Conservation (phyloP, 306 rosid genomes). For the Pueraria montana region DNA sequence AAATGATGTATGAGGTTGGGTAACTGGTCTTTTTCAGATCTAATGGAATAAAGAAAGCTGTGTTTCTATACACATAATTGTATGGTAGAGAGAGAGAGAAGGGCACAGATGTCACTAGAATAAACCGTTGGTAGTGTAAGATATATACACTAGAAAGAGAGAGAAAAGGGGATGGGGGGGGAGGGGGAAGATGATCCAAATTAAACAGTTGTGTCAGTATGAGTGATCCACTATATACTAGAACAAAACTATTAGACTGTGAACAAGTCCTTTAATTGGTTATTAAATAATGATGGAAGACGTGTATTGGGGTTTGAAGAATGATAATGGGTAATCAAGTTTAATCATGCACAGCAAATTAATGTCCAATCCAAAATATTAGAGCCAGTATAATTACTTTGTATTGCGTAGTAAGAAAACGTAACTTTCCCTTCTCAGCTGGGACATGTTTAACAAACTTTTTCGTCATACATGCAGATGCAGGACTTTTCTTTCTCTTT, state of each 20-base stretch:
- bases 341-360: slow-evolving; percentile 24
- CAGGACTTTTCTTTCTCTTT: slow-evolving; percentile 49
- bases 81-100: slow-evolving; percentile 46
- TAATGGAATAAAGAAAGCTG: slow-evolving; percentile 62
- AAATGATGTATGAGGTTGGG: slow-evolving; percentile 49
- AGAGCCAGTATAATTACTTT: slow-evolving; percentile 4
- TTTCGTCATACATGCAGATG: slow-evolving; percentile 57
- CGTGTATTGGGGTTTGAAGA: slow-evolving; percentile 48
- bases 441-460: slow-evolving; percentile 64
- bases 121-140: slow-evolving; percentile 47
- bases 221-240: slow-evolving; percentile 49
- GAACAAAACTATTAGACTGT: slow-evolving; percentile 46
- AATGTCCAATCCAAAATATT: slow-evolving; percentile 35
- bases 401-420: slow-evolving; percentile 39
- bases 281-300: slow-evolving; percentile 49
- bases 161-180: background rate
- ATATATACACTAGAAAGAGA: slow-evolving; percentile 36
- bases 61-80: slow-evolving; percentile 33
- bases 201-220: slow-evolving; percentile 61
- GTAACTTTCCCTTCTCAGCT: slow-evolving; percentile 55
- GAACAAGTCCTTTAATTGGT: slow-evolving; percentile 37
- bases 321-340: slow-evolving; percentile 28
- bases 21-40: slow-evolving; percentile 60
- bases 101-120: slow-evolving; percentile 54
- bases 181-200: slow-evolving; percentile 49